Base-by-base conservation (phyloP, 495 filamentous ascomycete genomes). In the Penicillium angulare region DNA sequence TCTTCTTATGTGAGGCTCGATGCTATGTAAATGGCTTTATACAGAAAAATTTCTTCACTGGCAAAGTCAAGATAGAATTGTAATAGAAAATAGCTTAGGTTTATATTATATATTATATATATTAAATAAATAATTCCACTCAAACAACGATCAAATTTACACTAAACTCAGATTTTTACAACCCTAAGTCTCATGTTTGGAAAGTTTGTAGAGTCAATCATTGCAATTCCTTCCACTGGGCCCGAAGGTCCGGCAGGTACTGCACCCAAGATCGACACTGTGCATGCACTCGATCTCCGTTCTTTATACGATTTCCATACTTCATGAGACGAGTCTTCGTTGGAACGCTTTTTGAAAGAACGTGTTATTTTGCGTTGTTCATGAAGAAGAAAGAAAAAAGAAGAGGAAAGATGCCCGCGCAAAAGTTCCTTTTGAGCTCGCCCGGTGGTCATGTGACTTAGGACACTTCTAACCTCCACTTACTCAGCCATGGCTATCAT, bases 221-320 rank as follows among this genome's bases (percentile, higher is more conserved):
- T 84, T 86, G 83, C 81, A 79, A 69, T 79, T 78, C 76, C 76
- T 73, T 61, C 77, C 78, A 85, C 67, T 43, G 63, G 66, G 63
- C 64, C 57, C 41, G 47, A 50, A 63, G 64, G 66, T 63, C 57
- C 60, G 64, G 61, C 62, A 76, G 77, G 72, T 73, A 79, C 77
- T 79, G 81, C 83, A 86, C 83, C 83, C 83, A 86, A 84, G 83
- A 85, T 79, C 78, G 68, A 76, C 72, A 65, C 71, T 68, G 71
- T 71, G 57, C 55, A 55, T 52, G 55, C 59, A 67, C 61, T 74
- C 71, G 57, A 45, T 84, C 81, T 85, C 77, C 82, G 81, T 84
- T 82, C 82, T 78, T 60, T 73, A 74, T 75, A 84, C 78, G 80
- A 79, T 79, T 82, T 79, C 77, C 72, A 66, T 76, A 72, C 69